A percentile compares a stretch with the other conserved stretches of the same genome.
phyloP scores from a whole-genome alignment of 2,329 filamentous ascomycete genomes.

The Aspergillus candidus region DNA sequence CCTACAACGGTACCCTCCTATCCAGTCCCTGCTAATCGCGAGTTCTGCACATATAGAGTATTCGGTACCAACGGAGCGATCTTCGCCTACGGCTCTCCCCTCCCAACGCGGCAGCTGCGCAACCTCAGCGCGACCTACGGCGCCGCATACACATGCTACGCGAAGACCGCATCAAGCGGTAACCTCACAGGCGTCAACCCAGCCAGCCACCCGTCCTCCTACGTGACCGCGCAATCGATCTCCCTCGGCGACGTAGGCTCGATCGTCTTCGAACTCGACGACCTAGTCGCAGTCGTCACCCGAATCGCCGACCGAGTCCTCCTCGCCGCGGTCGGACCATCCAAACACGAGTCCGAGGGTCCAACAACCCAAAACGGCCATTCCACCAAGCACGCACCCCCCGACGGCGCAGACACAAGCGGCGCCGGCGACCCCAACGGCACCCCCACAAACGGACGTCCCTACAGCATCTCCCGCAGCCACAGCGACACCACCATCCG shows the following conservation, averaged over 20 bases:
- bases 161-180: conserved; percentile 34
- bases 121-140: conserved; percentile 40
- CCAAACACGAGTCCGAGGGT: conserved; percentile 17
- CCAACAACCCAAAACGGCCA: conserved; percentile 3
- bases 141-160: conserved; percentile 39
- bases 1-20: background rate
- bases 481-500: conserved; percentile 10
- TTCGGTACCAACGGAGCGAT: conserved; percentile 41
- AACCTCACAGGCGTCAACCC: conserved; percentile 40
- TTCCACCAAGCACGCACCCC: conserved; percentile 4
- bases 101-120: conserved; percentile 36
- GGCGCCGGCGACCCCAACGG: conserved; percentile 1
- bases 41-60: conserved; percentile 22
- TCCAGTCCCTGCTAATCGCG: background rate
- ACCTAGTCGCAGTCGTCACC: conserved; percentile 37
- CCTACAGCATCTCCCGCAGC: conserved; percentile 4
- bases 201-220: conserved; percentile 38
- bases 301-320: conserved; percentile 39
- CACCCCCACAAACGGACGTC: conserved; percentile 6
- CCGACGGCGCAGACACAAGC: conserved; percentile 3
- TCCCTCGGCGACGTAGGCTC: conserved; percentile 40
- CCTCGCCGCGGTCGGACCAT: conserved; percentile 36
- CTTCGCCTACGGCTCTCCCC: conserved; percentile 38
- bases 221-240: conserved; percentile 37
- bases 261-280: conserved; percentile 39